Conservation (phyloP, 768 basidiomycete genomes). For the Rhizopogon vesiculosus region DNA sequence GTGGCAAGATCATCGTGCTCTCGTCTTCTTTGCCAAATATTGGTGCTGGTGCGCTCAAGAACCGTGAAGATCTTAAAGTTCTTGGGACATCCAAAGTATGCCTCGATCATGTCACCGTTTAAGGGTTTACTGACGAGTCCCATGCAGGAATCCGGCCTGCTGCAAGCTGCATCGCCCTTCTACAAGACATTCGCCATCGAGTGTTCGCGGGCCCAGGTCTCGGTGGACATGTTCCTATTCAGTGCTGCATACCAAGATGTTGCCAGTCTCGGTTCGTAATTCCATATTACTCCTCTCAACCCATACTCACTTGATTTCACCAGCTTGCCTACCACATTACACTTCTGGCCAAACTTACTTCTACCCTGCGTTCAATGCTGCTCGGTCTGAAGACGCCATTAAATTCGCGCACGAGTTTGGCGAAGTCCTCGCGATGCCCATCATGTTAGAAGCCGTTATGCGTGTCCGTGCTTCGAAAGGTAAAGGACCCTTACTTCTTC, state of each 20-base stretch:
- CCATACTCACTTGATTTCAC: slow-evolving; percentile 1
- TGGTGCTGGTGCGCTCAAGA: slow-evolving; percentile 90
- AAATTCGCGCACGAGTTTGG: slow-evolving; percentile 99
- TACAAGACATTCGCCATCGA: slow-evolving; percentile 99
- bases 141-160: slow-evolving; percentile 77
- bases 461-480: slow-evolving; percentile 97
- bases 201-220: slow-evolving; percentile 94
- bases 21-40: slow-evolving; percentile 83
- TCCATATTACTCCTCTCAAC: neutral
- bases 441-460: slow-evolving; percentile 96
- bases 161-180: slow-evolving; percentile 92
- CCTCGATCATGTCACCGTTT: neutral
- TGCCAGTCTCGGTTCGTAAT: slow-evolving; percentile 72
- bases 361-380: slow-evolving; percentile 97
- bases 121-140: slow-evolving; percentile 1
- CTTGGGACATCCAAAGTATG: slow-evolving; percentile 88
- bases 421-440: slow-evolving; percentile 86
- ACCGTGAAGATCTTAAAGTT: slow-evolving; percentile 94
- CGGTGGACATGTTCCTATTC: slow-evolving; percentile 99
- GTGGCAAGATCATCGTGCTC: slow-evolving; percentile 89
- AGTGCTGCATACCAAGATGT: slow-evolving; percentile 92
- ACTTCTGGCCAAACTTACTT: slow-evolving; percentile 98
- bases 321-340: slow-evolving; percentile 94
- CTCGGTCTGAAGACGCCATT: slow-evolving; percentile 89
- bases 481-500: slow-evolving; percentile 22